These are phyloP conservation scores for Mortierella sp. DNA, from an alignment of 371 early-diverging fungal species.

Conservation along the genomic window DNA sequence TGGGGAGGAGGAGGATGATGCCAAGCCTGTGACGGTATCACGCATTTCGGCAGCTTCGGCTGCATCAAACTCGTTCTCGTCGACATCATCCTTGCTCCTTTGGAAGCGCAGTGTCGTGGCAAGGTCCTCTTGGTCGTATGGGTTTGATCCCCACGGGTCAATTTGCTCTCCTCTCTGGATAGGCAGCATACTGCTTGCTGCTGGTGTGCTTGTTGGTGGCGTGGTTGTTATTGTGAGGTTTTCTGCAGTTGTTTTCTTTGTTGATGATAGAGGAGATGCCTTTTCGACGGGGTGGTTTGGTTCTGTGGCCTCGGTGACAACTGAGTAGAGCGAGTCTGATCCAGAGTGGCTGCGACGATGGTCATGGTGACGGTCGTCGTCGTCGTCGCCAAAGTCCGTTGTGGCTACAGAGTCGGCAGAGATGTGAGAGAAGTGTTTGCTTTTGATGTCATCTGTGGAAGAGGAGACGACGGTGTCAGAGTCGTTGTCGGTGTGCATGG, in stretches of 20 bases:
- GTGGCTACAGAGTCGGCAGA: slow-evolving; percentile 52
- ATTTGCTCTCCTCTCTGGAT: slow-evolving; percentile 12
- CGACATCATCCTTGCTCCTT: slow-evolving; percentile 24
- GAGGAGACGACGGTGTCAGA: slow-evolving; percentile 34
- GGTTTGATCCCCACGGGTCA: slow-evolving; percentile 52
- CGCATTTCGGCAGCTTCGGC: slow-evolving; percentile 18
- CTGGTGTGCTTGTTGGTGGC: background rate
- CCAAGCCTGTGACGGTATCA: slow-evolving; percentile 45
- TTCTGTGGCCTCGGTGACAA: slow-evolving; percentile 17
- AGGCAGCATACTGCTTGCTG: slow-evolving; percentile 3
- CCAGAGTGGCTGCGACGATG: slow-evolving; percentile 35
- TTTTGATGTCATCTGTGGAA: slow-evolving; percentile 14
- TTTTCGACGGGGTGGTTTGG: background rate
- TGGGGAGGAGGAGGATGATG: slow-evolving; percentile 18
- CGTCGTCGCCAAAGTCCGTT: slow-evolving; percentile 25
- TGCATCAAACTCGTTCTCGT: slow-evolving; percentile 26
- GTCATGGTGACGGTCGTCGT: slow-evolving; percentile 36
- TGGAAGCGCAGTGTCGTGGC: slow-evolving; percentile 40
- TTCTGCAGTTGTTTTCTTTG: background rate
- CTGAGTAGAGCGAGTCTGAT: slow-evolving; percentile 30
- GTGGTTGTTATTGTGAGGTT: background rate
- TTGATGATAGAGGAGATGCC: background rate
- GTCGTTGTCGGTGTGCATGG: slow-evolving; percentile 33
- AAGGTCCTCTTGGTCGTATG: slow-evolving; percentile 51
- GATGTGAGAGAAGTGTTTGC: slow-evolving; percentile 49